phyloP scores from a whole-genome alignment of 306 rosid genomes.

The Alnus rubra region DNA sequence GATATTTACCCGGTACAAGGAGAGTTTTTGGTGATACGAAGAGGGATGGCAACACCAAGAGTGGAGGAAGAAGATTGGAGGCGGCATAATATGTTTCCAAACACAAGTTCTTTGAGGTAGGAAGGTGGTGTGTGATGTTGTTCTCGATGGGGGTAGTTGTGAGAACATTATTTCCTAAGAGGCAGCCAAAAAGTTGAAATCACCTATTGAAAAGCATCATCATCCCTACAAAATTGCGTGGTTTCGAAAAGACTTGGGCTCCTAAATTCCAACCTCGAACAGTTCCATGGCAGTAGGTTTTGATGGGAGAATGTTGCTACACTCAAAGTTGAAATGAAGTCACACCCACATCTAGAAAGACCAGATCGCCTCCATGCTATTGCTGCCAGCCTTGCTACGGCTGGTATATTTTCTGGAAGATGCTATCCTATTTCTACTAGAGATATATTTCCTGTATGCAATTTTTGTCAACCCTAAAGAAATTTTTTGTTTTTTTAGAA shows the following conservation, averaged over 20 bases:
- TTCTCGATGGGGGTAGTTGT: neutral
- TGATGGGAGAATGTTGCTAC: constrained; percentile 93
- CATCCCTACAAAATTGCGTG: neutral
- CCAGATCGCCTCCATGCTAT: constrained; percentile 92
- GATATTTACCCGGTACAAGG: neutral
- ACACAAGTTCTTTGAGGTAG: neutral
- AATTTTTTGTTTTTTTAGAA: too few species aligned
- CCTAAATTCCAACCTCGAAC: constrained; percentile 46
- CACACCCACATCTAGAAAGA: constrained; percentile 90
- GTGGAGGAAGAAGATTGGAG: neutral
- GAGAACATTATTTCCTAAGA: neutral
- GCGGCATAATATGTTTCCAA: neutral
- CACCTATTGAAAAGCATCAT: neutral
- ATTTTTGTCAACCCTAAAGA: too few species aligned
- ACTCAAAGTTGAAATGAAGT: constrained; percentile 75
- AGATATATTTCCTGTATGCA: too few species aligned
- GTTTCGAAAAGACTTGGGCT: constrained; percentile 29
- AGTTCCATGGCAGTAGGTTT: constrained; percentile 77
- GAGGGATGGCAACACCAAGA: neutral
- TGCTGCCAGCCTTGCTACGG: constrained; percentile 91
- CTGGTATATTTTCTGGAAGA: constrained; percentile 95
- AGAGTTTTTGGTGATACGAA: neutral
- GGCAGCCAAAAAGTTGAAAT: neutral
- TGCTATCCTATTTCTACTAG: constrained; percentile 75
- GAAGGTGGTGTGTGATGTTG: neutral